phyloP scores from a whole-genome alignment of 1,139 yeast genomes.

The Kazachstania sp. region DNA sequence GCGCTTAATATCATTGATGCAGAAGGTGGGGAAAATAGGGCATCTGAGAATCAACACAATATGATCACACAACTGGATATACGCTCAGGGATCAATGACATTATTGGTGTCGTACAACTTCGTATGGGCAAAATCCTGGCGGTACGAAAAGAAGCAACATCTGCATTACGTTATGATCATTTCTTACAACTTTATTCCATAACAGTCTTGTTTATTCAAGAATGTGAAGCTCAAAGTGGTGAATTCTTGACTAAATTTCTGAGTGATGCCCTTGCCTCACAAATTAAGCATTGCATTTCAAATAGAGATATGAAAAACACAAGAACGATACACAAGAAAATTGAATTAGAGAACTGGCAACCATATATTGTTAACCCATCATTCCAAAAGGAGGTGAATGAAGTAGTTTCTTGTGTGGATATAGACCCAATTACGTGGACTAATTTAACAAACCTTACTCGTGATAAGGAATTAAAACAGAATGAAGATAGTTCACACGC shows the following conservation, averaged over 20 bases:
- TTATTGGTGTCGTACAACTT: conserved; percentile 65
- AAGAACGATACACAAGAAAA: conserved; percentile 36
- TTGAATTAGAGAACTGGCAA: conserved; percentile 75
- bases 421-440: conserved; percentile 48
- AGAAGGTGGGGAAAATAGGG: conserved; percentile 15
- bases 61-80: conserved; percentile 57
- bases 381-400: conserved; percentile 48
- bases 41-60: conserved; percentile 28
- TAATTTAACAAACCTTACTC: conserved; percentile 31
- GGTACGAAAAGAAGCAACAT: conserved; percentile 67
- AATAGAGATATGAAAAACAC: conserved; percentile 49
- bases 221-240: conserved; percentile 81
- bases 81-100: conserved; percentile 43
- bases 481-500: conserved; percentile 5
- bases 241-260: conserved; percentile 53
- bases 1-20: conserved; percentile 47
- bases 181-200: conserved; percentile 62
- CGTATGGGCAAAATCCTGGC: conserved; percentile 71
- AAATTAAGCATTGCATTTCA: conserved; percentile 51
- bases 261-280: conserved; percentile 60
- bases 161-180: conserved; percentile 44
- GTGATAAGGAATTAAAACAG: background rate
- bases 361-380: conserved; percentile 47
- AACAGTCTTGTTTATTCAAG: conserved; percentile 62
- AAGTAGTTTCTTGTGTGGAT: conserved; percentile 45